Evolutionary conservation across 2,329 filamentous ascomycete genomes (phyloP).

Genomic region (Fusarium sp.): DNA sequence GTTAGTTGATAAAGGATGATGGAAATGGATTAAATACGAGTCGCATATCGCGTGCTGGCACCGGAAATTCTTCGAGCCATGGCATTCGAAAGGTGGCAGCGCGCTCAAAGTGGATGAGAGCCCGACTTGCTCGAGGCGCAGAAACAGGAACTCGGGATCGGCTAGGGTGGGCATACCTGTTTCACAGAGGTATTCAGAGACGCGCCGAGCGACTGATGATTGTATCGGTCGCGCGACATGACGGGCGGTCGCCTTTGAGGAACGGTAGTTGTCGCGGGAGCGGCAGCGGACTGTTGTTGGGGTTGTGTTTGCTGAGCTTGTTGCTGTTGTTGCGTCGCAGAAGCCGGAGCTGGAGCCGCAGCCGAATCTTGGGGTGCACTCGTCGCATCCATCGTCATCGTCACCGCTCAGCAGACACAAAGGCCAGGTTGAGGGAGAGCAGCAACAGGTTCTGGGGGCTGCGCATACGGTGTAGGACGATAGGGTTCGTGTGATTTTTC

Average conservation of each 20-base stretch:
- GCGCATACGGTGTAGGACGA: conserved; percentile 31
- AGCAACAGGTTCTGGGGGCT: conserved; percentile 15
- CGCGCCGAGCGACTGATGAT: conserved; percentile 71
- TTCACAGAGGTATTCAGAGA: conserved; percentile 71
- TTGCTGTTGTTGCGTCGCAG: conserved; percentile 14
- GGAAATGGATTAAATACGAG: conserved; percentile 5
- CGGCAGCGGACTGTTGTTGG: conserved; percentile 21
- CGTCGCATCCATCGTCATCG: conserved; percentile 42
- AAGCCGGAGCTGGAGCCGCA: conserved; percentile 20
- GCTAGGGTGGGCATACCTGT: conserved; percentile 60
- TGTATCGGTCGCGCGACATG: conserved; percentile 60
- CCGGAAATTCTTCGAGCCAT: neutral
- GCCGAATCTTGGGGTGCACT: conserved; percentile 31
- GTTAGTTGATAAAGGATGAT: conserved; percentile 27
- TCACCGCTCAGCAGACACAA: conserved; percentile 24
- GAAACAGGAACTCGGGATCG: conserved; percentile 6
- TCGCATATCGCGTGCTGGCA: neutral
- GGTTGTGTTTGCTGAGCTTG: conserved; percentile 30
- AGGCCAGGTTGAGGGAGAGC: conserved; percentile 22
- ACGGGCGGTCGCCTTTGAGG: conserved; percentile 42
- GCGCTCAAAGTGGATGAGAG: conserved; percentile 11
- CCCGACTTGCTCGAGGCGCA: conserved; percentile 10
- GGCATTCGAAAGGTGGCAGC: conserved; percentile 2
- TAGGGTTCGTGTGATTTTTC: conserved; percentile 17
- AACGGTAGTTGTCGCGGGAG: conserved; percentile 25